Evolutionary conservation across 208 protist species (phyloP).

Genomic region (Herpetomonas muscarum): DNA sequence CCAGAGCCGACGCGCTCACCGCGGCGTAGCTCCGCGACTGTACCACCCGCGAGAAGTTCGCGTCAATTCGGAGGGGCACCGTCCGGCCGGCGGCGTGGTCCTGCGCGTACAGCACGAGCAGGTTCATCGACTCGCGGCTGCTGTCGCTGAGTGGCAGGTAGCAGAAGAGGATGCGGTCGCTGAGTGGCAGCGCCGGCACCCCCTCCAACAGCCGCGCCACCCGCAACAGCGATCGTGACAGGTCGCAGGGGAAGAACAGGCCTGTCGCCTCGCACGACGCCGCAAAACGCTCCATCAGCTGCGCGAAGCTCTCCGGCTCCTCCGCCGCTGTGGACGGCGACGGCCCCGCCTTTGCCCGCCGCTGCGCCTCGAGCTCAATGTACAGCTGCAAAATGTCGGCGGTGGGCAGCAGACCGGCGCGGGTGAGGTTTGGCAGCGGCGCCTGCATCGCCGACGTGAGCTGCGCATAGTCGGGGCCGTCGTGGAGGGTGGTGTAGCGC

Average conservation of each 20-base stretch:
- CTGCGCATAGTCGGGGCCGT: not conserved
- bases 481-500: slow-evolving; percentile 61
- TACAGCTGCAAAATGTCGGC: slow-evolving; percentile 71
- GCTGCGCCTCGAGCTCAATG: slow-evolving; percentile 28
- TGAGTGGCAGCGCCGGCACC: slow-evolving; percentile 35
- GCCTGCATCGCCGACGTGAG: slow-evolving; percentile 25
- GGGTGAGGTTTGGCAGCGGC: slow-evolving; percentile 16
- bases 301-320: slow-evolving; percentile 22
- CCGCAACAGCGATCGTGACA: slow-evolving; percentile 60
- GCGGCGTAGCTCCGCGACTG: not conserved
- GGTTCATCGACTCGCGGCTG: slow-evolving; percentile 30
- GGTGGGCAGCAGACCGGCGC: slow-evolving; percentile 68
- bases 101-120: slow-evolving; percentile 44
- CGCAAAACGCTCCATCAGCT: slow-evolving; percentile 35
- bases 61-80: slow-evolving; percentile 45
- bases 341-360: not conserved
- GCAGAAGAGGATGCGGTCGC: slow-evolving; percentile 73
- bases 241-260: slow-evolving; percentile 72
- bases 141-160: slow-evolving; percentile 67
- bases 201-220: slow-evolving; percentile 54
- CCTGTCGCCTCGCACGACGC: slow-evolving; percentile 22
- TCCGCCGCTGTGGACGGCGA: not conserved
- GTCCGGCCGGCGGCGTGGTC: slow-evolving; percentile 39
- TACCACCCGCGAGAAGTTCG: slow-evolving; percentile 14
- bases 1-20: slow-evolving; percentile 6